Percentiles rank a stretch among this genome's conserved stretches.
These are phyloP conservation scores for Collybiopsis confluens DNA, from an alignment of 768 basidiomycete species.

Conservation along the genomic window DNA sequence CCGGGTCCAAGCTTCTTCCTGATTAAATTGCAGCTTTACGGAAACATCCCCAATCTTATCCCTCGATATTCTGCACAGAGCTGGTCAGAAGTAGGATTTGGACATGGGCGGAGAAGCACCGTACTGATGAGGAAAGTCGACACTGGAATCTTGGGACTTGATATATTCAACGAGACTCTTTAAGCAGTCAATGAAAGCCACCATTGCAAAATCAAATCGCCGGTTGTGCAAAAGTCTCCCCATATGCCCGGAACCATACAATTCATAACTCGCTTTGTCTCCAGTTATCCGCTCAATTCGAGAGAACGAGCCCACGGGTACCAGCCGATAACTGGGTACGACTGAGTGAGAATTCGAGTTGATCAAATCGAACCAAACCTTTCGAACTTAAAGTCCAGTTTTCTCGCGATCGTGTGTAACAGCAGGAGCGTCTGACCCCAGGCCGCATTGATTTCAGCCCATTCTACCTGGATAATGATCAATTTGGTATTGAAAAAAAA, in stretches of 20 bases:
- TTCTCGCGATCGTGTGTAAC: slow-evolving; percentile 85
- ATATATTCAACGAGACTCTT: slow-evolving; percentile 89
- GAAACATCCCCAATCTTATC: slow-evolving; percentile 96
- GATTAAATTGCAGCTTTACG: slow-evolving; percentile 90
- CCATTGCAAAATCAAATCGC: slow-evolving; percentile 94
- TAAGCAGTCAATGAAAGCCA: slow-evolving; percentile 91
- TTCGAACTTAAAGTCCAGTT: slow-evolving; percentile 85
- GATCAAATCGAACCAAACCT: slow-evolving; percentile 41
- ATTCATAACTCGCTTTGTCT: slow-evolving; percentile 82
- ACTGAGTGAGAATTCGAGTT: slow-evolving; percentile 6
- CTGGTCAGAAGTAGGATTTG: slow-evolving; percentile 12
- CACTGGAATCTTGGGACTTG: slow-evolving; percentile 60
- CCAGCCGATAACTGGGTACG: slow-evolving; percentile 68
- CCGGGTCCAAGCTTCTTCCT: slow-evolving; percentile 95
- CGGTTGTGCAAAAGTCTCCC: slow-evolving; percentile 90
- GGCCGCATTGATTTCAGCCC: slow-evolving; percentile 98
- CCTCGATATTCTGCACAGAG: slow-evolving; percentile 68
- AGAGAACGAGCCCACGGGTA: slow-evolving; percentile 95
- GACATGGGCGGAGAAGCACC: slow-evolving; percentile 22
- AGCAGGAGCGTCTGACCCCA: slow-evolving; percentile 96
- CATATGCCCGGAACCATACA: slow-evolving; percentile 91
- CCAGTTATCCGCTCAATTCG: slow-evolving; percentile 80
- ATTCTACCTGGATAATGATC: slow-evolving; percentile 69
- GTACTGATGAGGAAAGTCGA: slow-evolving; percentile 87
- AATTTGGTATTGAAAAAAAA: slow-evolving; percentile 11